A percentile compares a stretch with the other conserved stretches of the same genome.
Conservation (phyloP, 2,329 filamentous ascomycete species). For the Pseudocercospora fuligena region DNA sequence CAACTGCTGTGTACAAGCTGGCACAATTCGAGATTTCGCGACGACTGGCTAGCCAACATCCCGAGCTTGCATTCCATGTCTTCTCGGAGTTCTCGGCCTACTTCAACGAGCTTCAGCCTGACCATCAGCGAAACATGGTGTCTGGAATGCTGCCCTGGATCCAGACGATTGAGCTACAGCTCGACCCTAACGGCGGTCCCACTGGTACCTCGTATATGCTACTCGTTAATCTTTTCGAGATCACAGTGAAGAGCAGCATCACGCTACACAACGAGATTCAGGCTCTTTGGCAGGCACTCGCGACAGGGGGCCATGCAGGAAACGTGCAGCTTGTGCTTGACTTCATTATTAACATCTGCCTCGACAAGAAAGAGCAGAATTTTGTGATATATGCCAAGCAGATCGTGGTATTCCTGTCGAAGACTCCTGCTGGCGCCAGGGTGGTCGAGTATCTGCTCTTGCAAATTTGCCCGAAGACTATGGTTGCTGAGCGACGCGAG, state of each 20-base stretch:
- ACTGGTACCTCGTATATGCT: constrained; percentile 93
- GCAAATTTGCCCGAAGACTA: constrained; percentile 92
- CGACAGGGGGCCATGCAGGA: constrained; percentile 87
- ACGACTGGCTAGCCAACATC: constrained; percentile 83
- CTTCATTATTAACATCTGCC: constrained; percentile 91
- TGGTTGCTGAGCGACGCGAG: constrained; percentile 87
- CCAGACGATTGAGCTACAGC: constrained; percentile 86
- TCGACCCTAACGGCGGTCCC: constrained; percentile 89
- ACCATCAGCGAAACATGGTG: constrained; percentile 89
- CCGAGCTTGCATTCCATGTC: constrained; percentile 86
- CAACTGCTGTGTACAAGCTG: constrained; percentile 94
- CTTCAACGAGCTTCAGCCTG: constrained; percentile 83
- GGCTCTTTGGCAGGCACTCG: constrained; percentile 94
- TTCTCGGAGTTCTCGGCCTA: constrained; percentile 95
- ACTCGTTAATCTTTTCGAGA: constrained; percentile 91
- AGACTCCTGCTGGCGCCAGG: constrained; percentile 80
- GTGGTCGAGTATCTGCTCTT: constrained; percentile 92
- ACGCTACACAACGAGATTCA: constrained; percentile 95
- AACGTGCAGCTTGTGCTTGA: constrained; percentile 95
- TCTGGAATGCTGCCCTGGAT: constrained; percentile 96
- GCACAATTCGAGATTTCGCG: constrained; percentile 97
- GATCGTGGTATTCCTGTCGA: constrained; percentile 94
- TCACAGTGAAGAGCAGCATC: constrained; percentile 89
- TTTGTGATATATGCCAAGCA: constrained; percentile 98
- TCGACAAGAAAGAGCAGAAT: constrained; percentile 94